Conservation (phyloP, 441 rosid genomes). For the Gossypium aridum region DNA sequence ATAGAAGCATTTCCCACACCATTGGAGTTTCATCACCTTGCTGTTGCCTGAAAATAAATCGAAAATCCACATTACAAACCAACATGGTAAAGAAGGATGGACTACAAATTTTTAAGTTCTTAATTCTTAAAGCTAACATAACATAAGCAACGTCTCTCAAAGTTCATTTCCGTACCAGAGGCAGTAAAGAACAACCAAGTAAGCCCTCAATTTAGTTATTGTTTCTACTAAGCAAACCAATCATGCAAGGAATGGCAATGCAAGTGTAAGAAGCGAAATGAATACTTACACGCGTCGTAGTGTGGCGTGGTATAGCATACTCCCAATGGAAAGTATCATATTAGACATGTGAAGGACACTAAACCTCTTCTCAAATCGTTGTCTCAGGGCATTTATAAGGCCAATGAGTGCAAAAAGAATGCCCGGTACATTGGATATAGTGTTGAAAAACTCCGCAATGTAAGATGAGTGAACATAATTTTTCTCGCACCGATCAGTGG, state of each 20-base stretch:
- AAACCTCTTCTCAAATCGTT: constrained; percentile 93
- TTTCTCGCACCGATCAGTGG: constrained; percentile 84
- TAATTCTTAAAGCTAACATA: background rate
- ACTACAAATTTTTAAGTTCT: background rate
- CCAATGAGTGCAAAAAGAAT: constrained; percentile 76
- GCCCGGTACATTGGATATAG: constrained; percentile 70
- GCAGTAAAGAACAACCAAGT: background rate
- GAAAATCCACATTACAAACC: background rate
- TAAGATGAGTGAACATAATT: constrained; percentile 75
- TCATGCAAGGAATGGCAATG: background rate
- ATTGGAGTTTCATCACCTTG: constrained; percentile 91
- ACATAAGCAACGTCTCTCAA: background rate
- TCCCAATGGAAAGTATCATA: constrained; percentile 83
- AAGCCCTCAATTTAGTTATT: background rate
- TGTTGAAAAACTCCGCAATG: constrained; percentile 87
- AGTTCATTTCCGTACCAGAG: background rate
- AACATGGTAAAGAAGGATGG: background rate
- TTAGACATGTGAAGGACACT: constrained; percentile 85
- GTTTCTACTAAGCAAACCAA: background rate
- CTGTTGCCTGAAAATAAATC: constrained; percentile 58
- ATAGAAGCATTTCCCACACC: constrained; percentile 96
- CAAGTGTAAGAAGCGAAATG: background rate
- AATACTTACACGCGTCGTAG: constrained; percentile 66
- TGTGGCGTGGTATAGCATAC: constrained; percentile 83
- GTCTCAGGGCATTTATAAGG: constrained; percentile 75